phyloP scores from a whole-genome alignment of 2,329 filamentous ascomycete species.

The Penicillium olsonii region DNA sequence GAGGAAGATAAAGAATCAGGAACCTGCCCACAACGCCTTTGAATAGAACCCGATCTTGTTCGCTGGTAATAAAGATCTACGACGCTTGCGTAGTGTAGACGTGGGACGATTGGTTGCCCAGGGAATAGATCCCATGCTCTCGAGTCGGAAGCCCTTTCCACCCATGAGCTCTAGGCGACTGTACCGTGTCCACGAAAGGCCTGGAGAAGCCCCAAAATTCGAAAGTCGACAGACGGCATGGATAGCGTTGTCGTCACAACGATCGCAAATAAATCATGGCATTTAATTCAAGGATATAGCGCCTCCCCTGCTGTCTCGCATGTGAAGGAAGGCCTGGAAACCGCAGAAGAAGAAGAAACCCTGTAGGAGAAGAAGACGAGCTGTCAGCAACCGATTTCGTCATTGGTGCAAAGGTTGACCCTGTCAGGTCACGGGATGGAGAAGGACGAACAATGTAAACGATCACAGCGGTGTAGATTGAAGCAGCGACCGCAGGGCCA shows the following conservation, averaged over 20 bases:
- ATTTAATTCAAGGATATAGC: constrained; percentile 71
- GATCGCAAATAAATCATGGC: constrained; percentile 16
- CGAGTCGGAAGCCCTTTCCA: constrained; percentile 15
- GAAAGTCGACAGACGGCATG: constrained; percentile 15
- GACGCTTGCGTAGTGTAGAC: constrained; percentile 2
- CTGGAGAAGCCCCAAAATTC: constrained; percentile 18
- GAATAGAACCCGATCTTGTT: constrained; percentile 5
- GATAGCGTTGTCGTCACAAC: constrained; percentile 17
- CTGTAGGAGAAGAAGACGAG: constrained; percentile 46
- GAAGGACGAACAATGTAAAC: constrained; percentile 76
- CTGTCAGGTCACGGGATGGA: not conserved
- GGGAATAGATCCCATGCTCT: not conserved
- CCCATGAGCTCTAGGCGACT: constrained; percentile 9
- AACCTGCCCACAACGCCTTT: constrained; percentile 22
- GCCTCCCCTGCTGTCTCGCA: constrained; percentile 78
- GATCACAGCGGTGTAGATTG: constrained; percentile 83
- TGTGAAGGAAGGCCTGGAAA: constrained; percentile 82
- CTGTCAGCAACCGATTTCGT: constrained; percentile 15
- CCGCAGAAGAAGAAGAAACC: constrained; percentile 90
- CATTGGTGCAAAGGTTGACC: not conserved
- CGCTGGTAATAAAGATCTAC: not conserved
- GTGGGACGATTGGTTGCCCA: not conserved
- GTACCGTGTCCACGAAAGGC: constrained; percentile 14
- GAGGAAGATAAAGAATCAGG: constrained; percentile 16
- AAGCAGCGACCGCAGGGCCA: constrained; percentile 74